Conservation (phyloP, 768 basidiomycete genomes). For the Sporobolomyces roseus region DNA sequence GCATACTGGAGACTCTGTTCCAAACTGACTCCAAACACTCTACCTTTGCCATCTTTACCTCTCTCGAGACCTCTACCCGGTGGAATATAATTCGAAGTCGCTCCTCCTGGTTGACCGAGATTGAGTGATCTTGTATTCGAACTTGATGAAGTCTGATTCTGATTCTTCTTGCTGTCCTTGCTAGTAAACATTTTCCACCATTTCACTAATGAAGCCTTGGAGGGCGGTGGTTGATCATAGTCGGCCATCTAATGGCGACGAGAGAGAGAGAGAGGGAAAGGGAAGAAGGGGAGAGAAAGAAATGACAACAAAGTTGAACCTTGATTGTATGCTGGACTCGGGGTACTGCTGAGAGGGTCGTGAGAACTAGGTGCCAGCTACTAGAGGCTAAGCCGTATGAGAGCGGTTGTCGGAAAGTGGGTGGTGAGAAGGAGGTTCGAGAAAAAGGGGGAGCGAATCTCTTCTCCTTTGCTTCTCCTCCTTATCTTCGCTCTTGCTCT, state of each 20-base stretch:
- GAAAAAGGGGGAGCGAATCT: too few relatives aligned
- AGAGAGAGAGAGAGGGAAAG: too few relatives aligned
- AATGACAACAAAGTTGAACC: too few relatives aligned
- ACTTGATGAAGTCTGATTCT: background rate
- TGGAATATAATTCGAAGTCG: constrained; percentile 16
- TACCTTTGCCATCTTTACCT: constrained; percentile 20
- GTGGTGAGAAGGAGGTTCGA: too few relatives aligned
- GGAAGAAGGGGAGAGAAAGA: background rate
- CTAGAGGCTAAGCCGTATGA: too few relatives aligned
- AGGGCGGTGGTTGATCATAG: constrained; percentile 24
- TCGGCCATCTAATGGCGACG: constrained; percentile 18
- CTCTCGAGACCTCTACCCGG: constrained; percentile 18
- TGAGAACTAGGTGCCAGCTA: too few relatives aligned
- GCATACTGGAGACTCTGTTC: constrained; percentile 79
- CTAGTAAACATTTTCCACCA: constrained; percentile 40
- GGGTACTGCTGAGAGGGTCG: too few relatives aligned
- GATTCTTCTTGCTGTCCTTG: constrained; percentile 3
- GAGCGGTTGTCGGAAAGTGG: too few relatives aligned
- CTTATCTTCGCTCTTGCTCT: too few relatives aligned
- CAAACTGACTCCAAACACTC: constrained; percentile 80
- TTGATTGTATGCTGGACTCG: too few relatives aligned
- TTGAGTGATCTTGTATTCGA: background rate
- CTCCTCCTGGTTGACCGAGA: background rate
- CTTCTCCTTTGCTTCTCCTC: too few relatives aligned
- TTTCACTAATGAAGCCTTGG: constrained; percentile 13